These are phyloP conservation scores for Chondrus crispus DNA, from an alignment of 23 red algal species.

Conservation along the genomic window DNA sequence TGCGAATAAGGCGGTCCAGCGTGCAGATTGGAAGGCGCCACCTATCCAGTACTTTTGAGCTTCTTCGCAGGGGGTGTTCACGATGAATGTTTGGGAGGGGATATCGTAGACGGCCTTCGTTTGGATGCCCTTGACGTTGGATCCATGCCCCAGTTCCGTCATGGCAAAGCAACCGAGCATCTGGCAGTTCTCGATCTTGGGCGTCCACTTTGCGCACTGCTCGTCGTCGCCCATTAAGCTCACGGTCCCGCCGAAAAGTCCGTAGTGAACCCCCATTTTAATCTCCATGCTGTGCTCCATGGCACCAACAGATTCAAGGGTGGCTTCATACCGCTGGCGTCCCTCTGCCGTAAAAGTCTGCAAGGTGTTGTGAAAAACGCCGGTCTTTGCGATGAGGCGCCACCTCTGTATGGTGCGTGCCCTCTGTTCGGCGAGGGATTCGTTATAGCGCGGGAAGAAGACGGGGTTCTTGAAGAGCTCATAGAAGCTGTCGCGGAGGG, in stretches of 20 bases:
- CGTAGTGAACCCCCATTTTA: conserved; percentile 86
- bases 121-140: conserved; percentile 87
- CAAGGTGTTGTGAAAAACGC: conserved; percentile 19
- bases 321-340: conserved; percentile 62
- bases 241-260: conserved; percentile 83
- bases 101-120: conserved; percentile 82
- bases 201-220: conserved; percentile 73
- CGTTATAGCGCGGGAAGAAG: conserved; percentile 20
- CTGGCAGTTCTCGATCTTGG: conserved; percentile 56
- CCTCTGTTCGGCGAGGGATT: conserved; percentile 20
- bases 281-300: conserved; percentile 83
- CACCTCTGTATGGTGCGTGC: conserved; percentile 52
- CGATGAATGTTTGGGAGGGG: conserved; percentile 42
- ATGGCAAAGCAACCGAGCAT: conserved; percentile 94
- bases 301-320: conserved; percentile 62
- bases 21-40: conserved; percentile 67
- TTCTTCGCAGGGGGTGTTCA: conserved; percentile 80
- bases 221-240: conserved; percentile 62
- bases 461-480: conserved; percentile 46
- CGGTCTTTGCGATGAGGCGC: background rate
- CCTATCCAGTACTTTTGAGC: conserved; percentile 99
- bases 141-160: conserved; percentile 94
- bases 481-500: conserved; percentile 28
- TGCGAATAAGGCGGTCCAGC: conserved; percentile 84
- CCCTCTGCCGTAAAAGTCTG: conserved; percentile 23